Base-by-base conservation (phyloP, 306 rosid species). In the Pyrus bretschneideri region DNA sequence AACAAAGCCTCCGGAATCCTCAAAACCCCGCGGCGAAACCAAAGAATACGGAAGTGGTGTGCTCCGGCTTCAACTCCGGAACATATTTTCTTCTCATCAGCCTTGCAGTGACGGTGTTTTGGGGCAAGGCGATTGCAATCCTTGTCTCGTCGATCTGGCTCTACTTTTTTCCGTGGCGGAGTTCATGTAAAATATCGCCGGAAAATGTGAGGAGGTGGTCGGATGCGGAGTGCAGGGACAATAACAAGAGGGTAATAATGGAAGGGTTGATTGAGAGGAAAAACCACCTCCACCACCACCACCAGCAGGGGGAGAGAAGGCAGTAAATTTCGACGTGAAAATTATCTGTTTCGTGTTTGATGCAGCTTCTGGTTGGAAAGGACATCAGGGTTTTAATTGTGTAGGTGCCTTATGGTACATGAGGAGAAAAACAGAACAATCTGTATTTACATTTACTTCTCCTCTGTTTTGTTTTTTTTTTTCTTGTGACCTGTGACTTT, bases 61-160 rank as follows among this genome's bases (percentile, higher is more conserved):
- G 81, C 31, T 27, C 45, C 17, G 64, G 69, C 23, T 31, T 73
- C 62, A 67, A 76, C n/a, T 51, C 51, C 5, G 91, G 87, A 52
- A 12, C 84, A 21, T 67, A 17, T 54, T 38, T 89, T 82, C n/a
- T 90, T 83, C 67, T 87, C 18, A 29, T 86, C 21, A 84, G 88
- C 86, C 84, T 92, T 4, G 71, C 58, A 19, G 23, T 88, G 11
- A 92, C 93, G 11, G 76, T 89, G 13, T 33, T 83, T 49, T 82
- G 84, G 70, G 97, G 96, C 18, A 92, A 80, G 88, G 14, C 52
- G 33, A 67, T 64, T 67, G 90, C 83, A 11, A 72, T 85, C 52
- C 22, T 91, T 15, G 83, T 83, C 83, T 81, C 92, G 3, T 85
- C 83, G 62, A 72, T 83, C 6, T 87, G 86, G 84, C 59, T 89